Base-by-base conservation (phyloP, 2,329 filamentous ascomycete genomes). In the Penicillium polonicum region DNA sequence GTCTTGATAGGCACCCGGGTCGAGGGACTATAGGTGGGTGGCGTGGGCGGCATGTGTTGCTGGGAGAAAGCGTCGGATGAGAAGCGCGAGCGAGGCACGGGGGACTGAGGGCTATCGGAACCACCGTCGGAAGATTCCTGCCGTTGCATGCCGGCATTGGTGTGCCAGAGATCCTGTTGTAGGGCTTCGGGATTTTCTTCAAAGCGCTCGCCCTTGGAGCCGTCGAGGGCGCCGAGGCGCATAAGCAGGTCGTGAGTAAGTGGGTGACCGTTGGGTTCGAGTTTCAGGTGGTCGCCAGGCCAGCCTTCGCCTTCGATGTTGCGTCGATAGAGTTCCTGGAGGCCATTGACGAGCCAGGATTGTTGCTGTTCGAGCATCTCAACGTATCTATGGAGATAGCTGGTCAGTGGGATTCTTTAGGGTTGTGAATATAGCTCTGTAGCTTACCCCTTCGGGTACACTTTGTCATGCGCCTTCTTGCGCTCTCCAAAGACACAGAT, bases 341-440 rank as follows among this genome's bases (percentile, higher is more conserved):
- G 78, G 43, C 83, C 85, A 53, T 82, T 75, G 31, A 87, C 84
- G 5, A 88, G 77, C 74, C 86, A 85, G 21, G 76, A 71, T 71
- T 87, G 85, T 76, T 88, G 85, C 67, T 86, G 84, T 67, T 88
- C 85, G 49, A 88, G 80, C 83, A 87, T 86, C 71, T 88, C 85
- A 31, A 87, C 84, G 60, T 85, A 86, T 62, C 83, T 86, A 36
- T 41, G 25, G n/a, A 23, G 13, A 31, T 12, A 12, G 31, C 60
- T 52, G 33, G 54, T 52, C 51, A 63, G 48, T 61, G 15, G 52
- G 13, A 43, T 48, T 41, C 9, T 29, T 5, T n/a, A n/a, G 27
- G 21, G 42, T 9, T 27, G 23, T 53, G 29, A 17, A 25, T 27
- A 21, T 31, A 31, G 36, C 21, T 43, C 15, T 41, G 33, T 55